phyloP scores from a whole-genome alignment of 1,139 yeast species.

The Yamadazyma oceani region DNA sequence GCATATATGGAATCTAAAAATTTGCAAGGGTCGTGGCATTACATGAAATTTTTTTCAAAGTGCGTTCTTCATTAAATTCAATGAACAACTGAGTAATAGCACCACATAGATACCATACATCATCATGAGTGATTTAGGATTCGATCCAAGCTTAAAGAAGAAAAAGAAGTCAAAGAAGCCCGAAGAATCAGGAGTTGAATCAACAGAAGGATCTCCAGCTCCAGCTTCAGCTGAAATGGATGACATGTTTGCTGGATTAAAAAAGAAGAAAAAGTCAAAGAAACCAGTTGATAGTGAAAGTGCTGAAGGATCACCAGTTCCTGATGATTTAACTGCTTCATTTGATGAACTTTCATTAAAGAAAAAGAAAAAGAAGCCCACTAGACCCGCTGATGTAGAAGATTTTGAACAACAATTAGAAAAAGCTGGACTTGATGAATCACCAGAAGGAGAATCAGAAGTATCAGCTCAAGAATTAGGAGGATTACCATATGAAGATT shows the following conservation, averaged over 20 bases:
- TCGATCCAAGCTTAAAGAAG: constrained; percentile 78
- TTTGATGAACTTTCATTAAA: constrained; percentile 75
- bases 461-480: constrained; percentile 19
- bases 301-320: constrained; percentile 35
- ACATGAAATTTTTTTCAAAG: constrained; percentile 13
- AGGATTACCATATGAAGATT: constrained; percentile 67
- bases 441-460: constrained; percentile 24
- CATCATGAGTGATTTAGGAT: constrained; percentile 62
- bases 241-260: constrained; percentile 55
- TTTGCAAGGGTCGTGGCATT: constrained; percentile 9
- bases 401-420: constrained; percentile 91
- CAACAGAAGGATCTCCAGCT: constrained; percentile 31
- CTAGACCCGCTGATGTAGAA: constrained; percentile 56
- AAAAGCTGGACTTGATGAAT: constrained; percentile 79
- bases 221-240: constrained; percentile 35
- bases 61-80: constrained; percentile 4
- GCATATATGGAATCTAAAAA: neutral
- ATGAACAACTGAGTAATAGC: neutral
- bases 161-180: constrained; percentile 71
- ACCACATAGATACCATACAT: neutral
- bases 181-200: constrained; percentile 37
- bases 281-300: constrained; percentile 35
- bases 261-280: constrained; percentile 53
- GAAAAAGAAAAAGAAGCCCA: constrained; percentile 85
- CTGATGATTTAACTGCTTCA: constrained; percentile 60